These are phyloP conservation scores for Fusarium musae DNA, from an alignment of 2,329 filamentous ascomycete genomes.

Conservation along the genomic window DNA sequence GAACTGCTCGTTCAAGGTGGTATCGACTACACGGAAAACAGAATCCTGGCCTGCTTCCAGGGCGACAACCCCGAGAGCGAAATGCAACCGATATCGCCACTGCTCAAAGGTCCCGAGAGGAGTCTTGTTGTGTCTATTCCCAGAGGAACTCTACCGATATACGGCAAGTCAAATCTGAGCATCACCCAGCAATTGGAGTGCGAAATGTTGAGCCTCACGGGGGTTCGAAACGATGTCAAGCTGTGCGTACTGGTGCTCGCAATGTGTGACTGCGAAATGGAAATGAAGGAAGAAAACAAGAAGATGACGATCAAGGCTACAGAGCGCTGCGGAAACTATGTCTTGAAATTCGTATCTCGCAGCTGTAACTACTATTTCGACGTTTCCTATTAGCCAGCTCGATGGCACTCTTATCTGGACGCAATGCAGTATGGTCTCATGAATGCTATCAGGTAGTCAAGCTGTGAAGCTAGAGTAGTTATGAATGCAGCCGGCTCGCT, in stretches of 20 bases:
- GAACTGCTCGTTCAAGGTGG: background rate
- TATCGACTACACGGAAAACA: background rate
- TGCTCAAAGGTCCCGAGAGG: fast-evolving
- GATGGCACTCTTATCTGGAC: too few relatives aligned
- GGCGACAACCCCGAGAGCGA: background rate
- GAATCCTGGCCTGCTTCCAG: background rate
- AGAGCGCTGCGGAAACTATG: background rate
- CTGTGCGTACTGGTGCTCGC: background rate
- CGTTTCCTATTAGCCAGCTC: background rate
- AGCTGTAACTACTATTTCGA: background rate
- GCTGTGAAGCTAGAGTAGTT: background rate
- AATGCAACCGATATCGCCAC: background rate
- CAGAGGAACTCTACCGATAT: too few relatives aligned
- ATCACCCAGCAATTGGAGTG: background rate
- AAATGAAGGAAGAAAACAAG: background rate
- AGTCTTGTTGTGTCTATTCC: fast-evolving
- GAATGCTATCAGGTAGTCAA: background rate
- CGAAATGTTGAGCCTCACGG: background rate
- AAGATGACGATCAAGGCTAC: background rate
- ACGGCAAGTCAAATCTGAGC: background rate
- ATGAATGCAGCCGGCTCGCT: background rate
- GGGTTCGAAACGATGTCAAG: background rate
- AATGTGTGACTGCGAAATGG: background rate
- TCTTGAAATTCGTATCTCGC: background rate
- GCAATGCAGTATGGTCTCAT: background rate